Evolutionary conservation across 2,329 filamentous ascomycete species (phyloP).

Genomic region (Hymenoscyphus occultus): DNA sequence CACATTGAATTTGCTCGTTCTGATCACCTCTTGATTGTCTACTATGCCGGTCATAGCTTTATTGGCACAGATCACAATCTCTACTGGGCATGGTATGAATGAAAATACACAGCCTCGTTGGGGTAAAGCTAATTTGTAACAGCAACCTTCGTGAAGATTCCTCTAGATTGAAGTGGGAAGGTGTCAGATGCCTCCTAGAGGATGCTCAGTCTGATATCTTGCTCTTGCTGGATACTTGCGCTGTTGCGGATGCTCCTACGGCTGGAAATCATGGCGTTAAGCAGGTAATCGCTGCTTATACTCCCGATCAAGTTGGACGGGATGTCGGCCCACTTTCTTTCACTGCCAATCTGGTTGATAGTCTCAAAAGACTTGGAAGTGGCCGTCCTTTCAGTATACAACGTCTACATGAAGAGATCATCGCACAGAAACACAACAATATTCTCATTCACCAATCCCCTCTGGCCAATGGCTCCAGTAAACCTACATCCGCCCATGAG

Average conservation of each 20-base stretch:
- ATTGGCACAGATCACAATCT: slow-evolving; percentile 57
- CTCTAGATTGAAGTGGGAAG: slow-evolving; percentile 61
- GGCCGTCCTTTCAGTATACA: slow-evolving; percentile 56
- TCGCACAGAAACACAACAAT: slow-evolving; percentile 39
- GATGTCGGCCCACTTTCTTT: slow-evolving; percentile 53
- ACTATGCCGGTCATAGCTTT: slow-evolving; percentile 62
- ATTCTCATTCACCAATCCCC: slow-evolving; percentile 40
- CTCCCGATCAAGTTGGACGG: slow-evolving; percentile 47
- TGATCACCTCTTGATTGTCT: slow-evolving; percentile 61
- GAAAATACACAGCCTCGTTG: slow-evolving; percentile 27
- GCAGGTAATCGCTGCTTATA: slow-evolving; percentile 60
- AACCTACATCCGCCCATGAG: slow-evolving; percentile 35
- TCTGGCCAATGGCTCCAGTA: slow-evolving; percentile 46
- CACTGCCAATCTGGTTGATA: slow-evolving; percentile 54
- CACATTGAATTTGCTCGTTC: slow-evolving; percentile 57
- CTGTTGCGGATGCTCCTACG: slow-evolving; percentile 49
- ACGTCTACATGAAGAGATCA: slow-evolving; percentile 54
- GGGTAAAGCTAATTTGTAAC: slow-evolving; percentile 38
- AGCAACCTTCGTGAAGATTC: slow-evolving; percentile 58
- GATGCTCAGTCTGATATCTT: slow-evolving; percentile 62
- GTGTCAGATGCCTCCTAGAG: slow-evolving; percentile 60
- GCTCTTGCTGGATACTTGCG: slow-evolving; percentile 60
- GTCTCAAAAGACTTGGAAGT: slow-evolving; percentile 51
- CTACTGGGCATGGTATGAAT: slow-evolving; percentile 64
- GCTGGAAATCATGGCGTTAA: slow-evolving; percentile 55